Evolutionary conservation across 2,329 filamentous ascomycete genomes (phyloP), one percentile per base, ranked within the genome.

Genomic region (Geosmithia putterillii): DNA sequence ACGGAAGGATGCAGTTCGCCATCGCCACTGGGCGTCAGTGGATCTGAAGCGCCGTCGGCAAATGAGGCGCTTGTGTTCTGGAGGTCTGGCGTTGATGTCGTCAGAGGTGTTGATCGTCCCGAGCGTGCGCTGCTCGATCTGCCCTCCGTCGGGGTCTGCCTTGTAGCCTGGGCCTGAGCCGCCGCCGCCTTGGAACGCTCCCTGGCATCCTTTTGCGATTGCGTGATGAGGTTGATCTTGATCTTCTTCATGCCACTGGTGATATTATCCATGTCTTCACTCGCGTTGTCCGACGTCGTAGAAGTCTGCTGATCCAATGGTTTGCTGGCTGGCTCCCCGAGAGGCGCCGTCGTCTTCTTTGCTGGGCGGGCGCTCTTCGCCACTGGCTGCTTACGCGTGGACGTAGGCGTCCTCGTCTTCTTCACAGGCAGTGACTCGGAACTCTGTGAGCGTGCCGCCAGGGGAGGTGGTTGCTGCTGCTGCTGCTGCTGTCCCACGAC

Each of bases 201-300:
- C 21, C 65, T 69, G 2, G 71, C 74, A 41, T 77, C 75, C 50
- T 68, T 71, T 51, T 79, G 72, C 35, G 74, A 66, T 46, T 77
- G 69, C 2, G 74, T 78, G 35, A 79, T 64, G 20, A 81, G 56
- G 42, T 73, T 79, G 51, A 81, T 76, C 54, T 73, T 79, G 45
- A 81, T 74, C 55, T 73, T 78, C 55, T 74, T 79, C 69, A 81
- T 73, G 2, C 73, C 71, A 32, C 63, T 66, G 0, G 75, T 73
- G 47, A 82, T 65, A 41, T 61, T 69, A 43, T 79, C 73, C 32
- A 81, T 54, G 41, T 70, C 70, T 40, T 66, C 61, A 14, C 35
- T 20, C 10, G 50, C 52, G 7, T 54, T 41, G 14, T 48, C 41
- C 19, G 22, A n/a, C 20, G 23, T 20, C 28, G 28, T 32, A 14